Evolutionary conservation across 208 protist genomes (phyloP).

Genomic region (Trypanosoma theileri): DNA sequence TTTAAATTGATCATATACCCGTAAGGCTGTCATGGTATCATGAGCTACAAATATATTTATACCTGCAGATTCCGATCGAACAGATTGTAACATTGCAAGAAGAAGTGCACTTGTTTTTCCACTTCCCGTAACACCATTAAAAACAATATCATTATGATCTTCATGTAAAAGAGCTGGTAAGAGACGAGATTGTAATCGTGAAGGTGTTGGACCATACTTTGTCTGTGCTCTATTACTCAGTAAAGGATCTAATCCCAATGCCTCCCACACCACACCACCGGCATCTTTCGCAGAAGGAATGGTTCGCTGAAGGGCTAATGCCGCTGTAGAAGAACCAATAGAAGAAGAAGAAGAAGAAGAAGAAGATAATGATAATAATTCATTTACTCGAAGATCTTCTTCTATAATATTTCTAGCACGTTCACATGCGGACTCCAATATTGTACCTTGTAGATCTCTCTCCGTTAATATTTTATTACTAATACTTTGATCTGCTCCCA

Average conservation of each 20-base stretch:
- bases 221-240: conserved; percentile 37
- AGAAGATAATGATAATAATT: conserved; percentile 10
- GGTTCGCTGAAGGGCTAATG: neutral
- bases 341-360: conserved; percentile 3
- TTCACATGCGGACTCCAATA: conserved; percentile 54
- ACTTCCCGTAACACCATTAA: conserved; percentile 79
- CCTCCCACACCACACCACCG: conserved; percentile 44
- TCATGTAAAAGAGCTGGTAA: conserved; percentile 73
- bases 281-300: conserved; percentile 41
- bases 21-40: conserved; percentile 68
- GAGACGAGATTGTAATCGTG: conserved; percentile 70
- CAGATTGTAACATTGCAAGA: conserved; percentile 65
- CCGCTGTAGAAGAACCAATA: neutral
- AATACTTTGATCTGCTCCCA: conserved; percentile 37
- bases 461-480: conserved; percentile 58
- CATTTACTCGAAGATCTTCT: conserved; percentile 45
- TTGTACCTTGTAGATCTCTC: conserved; percentile 43
- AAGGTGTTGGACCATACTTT: conserved; percentile 48
- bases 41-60: conserved; percentile 77
- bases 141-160: conserved; percentile 84
- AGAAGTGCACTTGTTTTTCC: conserved; percentile 81
- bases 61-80: conserved; percentile 59
- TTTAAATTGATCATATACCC: conserved; percentile 45
- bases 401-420: conserved; percentile 40
- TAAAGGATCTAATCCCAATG: conserved; percentile 56